Evolutionary conservation across 2,329 filamentous ascomycete genomes (phyloP), one percentile per base, ranked within the genome.

Genomic region (Aspergillus fructus): DNA sequence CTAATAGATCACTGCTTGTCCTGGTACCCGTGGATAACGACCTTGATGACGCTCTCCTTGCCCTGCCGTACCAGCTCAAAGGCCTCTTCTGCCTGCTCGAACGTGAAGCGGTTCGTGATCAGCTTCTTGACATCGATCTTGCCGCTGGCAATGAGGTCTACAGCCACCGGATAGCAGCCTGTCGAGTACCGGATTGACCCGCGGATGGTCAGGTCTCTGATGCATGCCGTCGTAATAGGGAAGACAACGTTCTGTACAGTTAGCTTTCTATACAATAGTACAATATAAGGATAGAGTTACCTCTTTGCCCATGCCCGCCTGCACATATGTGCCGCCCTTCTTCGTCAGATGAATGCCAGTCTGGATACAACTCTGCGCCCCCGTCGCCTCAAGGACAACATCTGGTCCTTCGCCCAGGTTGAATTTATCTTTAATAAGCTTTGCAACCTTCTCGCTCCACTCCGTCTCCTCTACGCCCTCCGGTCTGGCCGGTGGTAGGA

Each of bases 331-430:
- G 5, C 66, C 68, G 5, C 66, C 67, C 4, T 56, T 58, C 19
- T 62, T 59, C 12, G 68, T 59, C 9, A 62, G 66, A 62, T 76
- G 71, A 6, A 79, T 57, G 56, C 77, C 77, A 2, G 74, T 74
- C 48, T 77, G 75, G 23, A 77, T 72, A 41, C 78, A 74, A 11
- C 69, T 70, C 30, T 72, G 69, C 0, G 75, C 76, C 9, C 77
- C 77, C 5, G 75, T 72, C 2, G 76, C 75, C 59, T 75, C 64
- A 15, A 77, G 74, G 40, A 73, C 72, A 5, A 75, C 66, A 42
- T 55, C 43, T 21, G 23, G 11, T 41, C 81, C 81, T 21, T 80
- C 74, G 1, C 71, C 74, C 1, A 83, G 69, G 2, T 58, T 64
- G 49, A 75, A 77, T 7, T 69, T 41, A 24, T 72, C 59, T 6